Evolutionary conservation across 179 eudicot species (phyloP).

Genomic region (Patellifolia procumbens): DNA sequence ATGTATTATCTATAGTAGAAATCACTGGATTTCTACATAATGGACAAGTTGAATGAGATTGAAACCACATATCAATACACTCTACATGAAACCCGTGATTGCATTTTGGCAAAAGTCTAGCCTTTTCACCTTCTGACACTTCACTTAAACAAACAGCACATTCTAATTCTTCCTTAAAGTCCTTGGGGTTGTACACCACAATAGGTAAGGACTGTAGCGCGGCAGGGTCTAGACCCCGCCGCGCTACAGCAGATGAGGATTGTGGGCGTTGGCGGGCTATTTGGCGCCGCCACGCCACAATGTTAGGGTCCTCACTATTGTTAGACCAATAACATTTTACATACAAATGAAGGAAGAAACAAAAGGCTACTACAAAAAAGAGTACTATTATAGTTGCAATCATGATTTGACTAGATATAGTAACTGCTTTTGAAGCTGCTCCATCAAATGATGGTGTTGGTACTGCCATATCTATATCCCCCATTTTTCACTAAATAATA

Average conservation of each 20-base stretch:
- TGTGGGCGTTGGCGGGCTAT: conserved; percentile 25
- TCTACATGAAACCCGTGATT: conserved; percentile 82
- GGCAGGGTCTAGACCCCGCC: conserved; percentile 57
- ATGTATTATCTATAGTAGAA: not conserved
- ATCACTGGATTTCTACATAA: conserved; percentile 56
- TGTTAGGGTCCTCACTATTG: conserved; percentile 35
- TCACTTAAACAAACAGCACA: conserved; percentile 85
- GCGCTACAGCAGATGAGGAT: conserved; percentile 19
- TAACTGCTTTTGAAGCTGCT: conserved; percentile 25
- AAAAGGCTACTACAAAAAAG: conserved; percentile 50
- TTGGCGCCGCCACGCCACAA: conserved; percentile 40
- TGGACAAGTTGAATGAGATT: conserved; percentile 84
- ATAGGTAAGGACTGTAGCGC: conserved; percentile 54
- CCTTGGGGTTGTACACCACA: conserved; percentile 37
- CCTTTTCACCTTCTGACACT: conserved; percentile 59
- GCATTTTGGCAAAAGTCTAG: conserved; percentile 69
- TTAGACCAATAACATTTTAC: conserved; percentile 52
- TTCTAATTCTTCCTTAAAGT: conserved; percentile 63
- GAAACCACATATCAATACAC: conserved; percentile 92
- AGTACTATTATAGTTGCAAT: conserved; percentile 45
- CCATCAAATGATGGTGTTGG: conserved; percentile 18
- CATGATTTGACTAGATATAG: conserved; percentile 55
- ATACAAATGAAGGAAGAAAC: conserved; percentile 58
- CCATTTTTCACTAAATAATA: conserved; percentile 31
- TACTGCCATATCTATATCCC: conserved; percentile 13